phyloP scores from a whole-genome alignment of 1,284 basidiomycete species.

The Abortiporus biennis region DNA sequence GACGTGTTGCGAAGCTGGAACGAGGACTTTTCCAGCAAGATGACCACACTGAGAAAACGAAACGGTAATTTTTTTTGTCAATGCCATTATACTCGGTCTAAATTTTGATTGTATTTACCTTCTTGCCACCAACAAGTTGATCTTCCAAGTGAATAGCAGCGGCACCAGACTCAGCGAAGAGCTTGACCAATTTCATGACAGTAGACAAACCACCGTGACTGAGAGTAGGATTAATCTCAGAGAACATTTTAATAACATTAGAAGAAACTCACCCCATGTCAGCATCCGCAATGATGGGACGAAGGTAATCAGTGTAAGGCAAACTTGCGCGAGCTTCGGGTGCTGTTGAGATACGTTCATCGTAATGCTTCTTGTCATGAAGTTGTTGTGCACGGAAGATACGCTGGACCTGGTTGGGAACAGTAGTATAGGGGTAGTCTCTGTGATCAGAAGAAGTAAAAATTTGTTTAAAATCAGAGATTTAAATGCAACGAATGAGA shows the following conservation, averaged over 20 bases:
- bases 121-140: slow-evolving; percentile 89
- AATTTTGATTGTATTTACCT: slow-evolving; percentile 32
- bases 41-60: slow-evolving; percentile 65
- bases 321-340: slow-evolving; percentile 61
- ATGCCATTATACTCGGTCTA: neutral
- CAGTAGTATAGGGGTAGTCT: slow-evolving; percentile 93
- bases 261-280: slow-evolving; percentile 73
- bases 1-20: slow-evolving; percentile 82
- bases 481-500: slow-evolving; percentile 10
- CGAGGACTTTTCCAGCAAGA: slow-evolving; percentile 90
- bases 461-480: slow-evolving; percentile 6
- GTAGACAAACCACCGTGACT: slow-evolving; percentile 91
- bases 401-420: slow-evolving; percentile 87
- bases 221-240: slow-evolving; percentile 10
- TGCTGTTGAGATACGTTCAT: slow-evolving; percentile 70
- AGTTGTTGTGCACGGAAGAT: slow-evolving; percentile 83
- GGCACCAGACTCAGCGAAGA: slow-evolving; percentile 89
- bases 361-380: slow-evolving; percentile 84
- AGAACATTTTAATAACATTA: neutral
- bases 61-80: neutral
- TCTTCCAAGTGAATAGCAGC: slow-evolving; percentile 90
- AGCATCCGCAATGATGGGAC: slow-evolving; percentile 92
- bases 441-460: slow-evolving; percentile 34
- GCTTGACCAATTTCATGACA: slow-evolving; percentile 94
- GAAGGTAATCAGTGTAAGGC: slow-evolving; percentile 82